Percentiles rank a stretch among this genome's conserved stretches.
These are phyloP conservation scores for Penicillium polonicum DNA, from an alignment of 2,329 filamentous ascomycete species.

Conservation along the genomic window DNA sequence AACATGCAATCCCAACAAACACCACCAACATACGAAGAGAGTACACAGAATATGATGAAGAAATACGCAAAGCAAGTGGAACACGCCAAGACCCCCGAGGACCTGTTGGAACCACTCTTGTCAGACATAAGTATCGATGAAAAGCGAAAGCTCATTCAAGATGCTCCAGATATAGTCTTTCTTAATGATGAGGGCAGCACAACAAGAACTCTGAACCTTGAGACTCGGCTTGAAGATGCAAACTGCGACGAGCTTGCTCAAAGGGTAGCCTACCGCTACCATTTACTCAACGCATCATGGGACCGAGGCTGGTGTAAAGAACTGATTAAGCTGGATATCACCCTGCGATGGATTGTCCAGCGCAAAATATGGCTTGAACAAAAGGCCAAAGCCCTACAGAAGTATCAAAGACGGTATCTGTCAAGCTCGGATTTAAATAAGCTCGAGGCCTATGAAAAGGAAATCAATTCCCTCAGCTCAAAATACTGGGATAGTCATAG, in stretches of 20 bases:
- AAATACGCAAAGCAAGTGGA: neutral
- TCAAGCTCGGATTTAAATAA: neutral
- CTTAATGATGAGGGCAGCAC: accelerated
- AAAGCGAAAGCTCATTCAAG: neutral
- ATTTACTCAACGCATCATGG: neutral
- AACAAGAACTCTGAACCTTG: neutral
- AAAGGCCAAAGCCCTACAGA: neutral
- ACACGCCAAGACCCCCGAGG: neutral
- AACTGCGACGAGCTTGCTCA: neutral
- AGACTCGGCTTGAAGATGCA: neutral
- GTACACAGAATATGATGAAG: neutral
- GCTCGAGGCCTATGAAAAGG: neutral
- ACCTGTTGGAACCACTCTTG: neutral
- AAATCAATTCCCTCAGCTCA: neutral
- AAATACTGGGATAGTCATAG: neutral
- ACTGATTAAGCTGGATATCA: neutral
- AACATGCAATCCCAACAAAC: neutral
- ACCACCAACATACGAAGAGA: neutral
- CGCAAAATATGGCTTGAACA: neutral
- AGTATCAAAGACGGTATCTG: neutral
- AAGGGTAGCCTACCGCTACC: neutral
- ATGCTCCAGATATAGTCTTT: neutral
- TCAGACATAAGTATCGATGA: neutral
- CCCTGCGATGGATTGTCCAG: neutral
- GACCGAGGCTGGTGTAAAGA: neutral